Evolutionary conservation across 768 basidiomycete species (phyloP).

Genomic region (Serendipita sp.): DNA sequence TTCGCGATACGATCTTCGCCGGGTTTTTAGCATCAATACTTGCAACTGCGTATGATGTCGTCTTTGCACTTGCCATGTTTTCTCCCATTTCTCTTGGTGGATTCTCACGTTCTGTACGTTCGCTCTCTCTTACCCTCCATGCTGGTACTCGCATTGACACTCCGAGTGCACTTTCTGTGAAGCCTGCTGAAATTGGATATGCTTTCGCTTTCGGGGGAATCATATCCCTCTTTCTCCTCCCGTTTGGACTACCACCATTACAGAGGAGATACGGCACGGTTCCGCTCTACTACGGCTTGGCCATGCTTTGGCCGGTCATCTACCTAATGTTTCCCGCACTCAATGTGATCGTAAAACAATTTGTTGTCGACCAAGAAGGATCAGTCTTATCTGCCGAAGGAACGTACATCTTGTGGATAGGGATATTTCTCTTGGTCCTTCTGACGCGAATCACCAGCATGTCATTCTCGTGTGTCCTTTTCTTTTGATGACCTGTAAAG

Average conservation of each 20-base stretch:
- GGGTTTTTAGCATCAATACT: neutral
- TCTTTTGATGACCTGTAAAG: neutral
- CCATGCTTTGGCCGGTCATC: slow-evolving; percentile 38
- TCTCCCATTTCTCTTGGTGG: slow-evolving; percentile 36
- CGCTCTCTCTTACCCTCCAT: slow-evolving; percentile 16
- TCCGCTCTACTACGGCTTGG: slow-evolving; percentile 38
- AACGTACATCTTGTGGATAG: slow-evolving; percentile 31
- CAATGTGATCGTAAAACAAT: slow-evolving; percentile 32
- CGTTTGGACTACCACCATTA: slow-evolving; percentile 38
- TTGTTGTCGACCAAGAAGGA: slow-evolving; percentile 21
- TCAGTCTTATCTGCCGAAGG: slow-evolving; percentile 11
- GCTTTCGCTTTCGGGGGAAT: slow-evolving; percentile 38
- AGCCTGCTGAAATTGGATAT: slow-evolving; percentile 47
- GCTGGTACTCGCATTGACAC: slow-evolving; percentile 7
- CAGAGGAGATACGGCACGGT: slow-evolving; percentile 36
- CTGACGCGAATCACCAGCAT: slow-evolving; percentile 31
- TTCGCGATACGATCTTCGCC: slow-evolving; percentile 14
- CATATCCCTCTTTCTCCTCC: slow-evolving; percentile 34
- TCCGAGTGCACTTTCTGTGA: neutral
- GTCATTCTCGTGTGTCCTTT: slow-evolving; percentile 35
- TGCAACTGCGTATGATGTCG: slow-evolving; percentile 3
- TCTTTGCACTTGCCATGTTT: slow-evolving; percentile 24
- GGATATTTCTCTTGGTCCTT: slow-evolving; percentile 30
- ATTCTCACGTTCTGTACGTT: slow-evolving; percentile 39
- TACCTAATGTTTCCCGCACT: slow-evolving; percentile 37